Base-by-base conservation (phyloP, 2,329 filamentous ascomycete genomes). In the Fusarium lateritium region DNA sequence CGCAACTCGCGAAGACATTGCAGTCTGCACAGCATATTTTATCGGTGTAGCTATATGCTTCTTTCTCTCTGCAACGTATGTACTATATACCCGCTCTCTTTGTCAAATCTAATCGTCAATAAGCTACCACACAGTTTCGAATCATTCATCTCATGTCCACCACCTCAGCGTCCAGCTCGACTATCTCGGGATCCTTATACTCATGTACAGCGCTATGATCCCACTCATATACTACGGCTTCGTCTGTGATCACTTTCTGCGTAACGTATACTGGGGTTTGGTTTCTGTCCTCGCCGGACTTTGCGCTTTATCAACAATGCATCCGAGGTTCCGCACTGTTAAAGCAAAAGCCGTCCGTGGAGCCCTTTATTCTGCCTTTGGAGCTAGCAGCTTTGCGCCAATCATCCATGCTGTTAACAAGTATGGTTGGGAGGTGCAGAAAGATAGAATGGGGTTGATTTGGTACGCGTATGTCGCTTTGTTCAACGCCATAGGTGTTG, bases 61-160 rank as follows among this genome's bases (percentile, higher is more conserved):
- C n/a, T 46, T 46, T 28, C 26, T 46, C 19, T 46, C 26, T 4
- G 43, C 43, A 33, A 46, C 43, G 26, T 46, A 19, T 21, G n/a
- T 7, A 17, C 11, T 36, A 15, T 17, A 17, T 8, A 17, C 34
- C 14, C 34, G 34, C 14, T 33, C 31, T 33, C 14, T 33, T 17
- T 15, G 7, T 15, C 34, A 36, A 34, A 17, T 15, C 43, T 7
- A 33, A 14, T n/a, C 11, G 5, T 21, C 43, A 19, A 21, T 10
- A 46, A 46, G 43, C n/a, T 46, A 33, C 19, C 43, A 46, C 8
- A 22, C 43, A 15, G n/a, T 46, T 46, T 46, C 43, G 8, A 46
- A 46, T 21, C 43, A 46, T 15, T 33, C 43, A 14, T 46, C 43
- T n/a, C 43, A 46, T 11, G 26, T 46, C 26, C 43, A 46, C n/a